Evolutionary conservation across 192 early-diverging fungal genomes (phyloP), one percentile per base, ranked within the genome.

Genomic region (Cladochytrium replicatum): DNA sequence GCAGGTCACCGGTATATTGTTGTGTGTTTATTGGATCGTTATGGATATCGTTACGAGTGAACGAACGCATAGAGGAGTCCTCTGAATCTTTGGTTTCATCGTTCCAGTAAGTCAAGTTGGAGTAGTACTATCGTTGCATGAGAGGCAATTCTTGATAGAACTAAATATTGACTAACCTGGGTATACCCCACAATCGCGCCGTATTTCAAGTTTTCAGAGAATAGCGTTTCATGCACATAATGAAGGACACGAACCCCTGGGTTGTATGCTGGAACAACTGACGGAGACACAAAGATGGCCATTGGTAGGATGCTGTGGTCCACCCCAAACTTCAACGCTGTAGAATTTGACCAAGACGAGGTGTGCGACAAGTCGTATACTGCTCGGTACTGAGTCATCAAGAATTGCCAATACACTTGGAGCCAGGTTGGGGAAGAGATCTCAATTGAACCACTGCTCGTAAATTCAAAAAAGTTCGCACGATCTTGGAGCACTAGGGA

Each of bases 221-320:
- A 8, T 6, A 48, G 32, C 29, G 6, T 7, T 52, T 19, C 13
- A 7, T 24, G 2, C 11, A 32, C 6, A 45, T 63, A 59, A n/a
- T 6, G 32, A 32, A 52, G 63, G 2, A 50, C 47, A 2, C 66
- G 43, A 2, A 60, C 25, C 13, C 46, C 42, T 2, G 66, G 66
- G 28, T 67, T 63, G 48, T 63, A 63, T n/a, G 50, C 52, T 6
- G 66, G 66, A 6, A 63, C 59, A 17, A 67, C 66, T 19, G 46
- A 50, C 5, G 66, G 58, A n/a, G 55, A 40, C 13, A 67, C 60
- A 9, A 67, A 58, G 11, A 63, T 38, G 28, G 66, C 38, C 8
- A 41, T 17, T 4, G 31, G 31, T 2, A 58, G 46, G 11, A n/a
- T n/a, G n/a, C n/a, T n/a, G n/a, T n/a, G n/a, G n/a, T n/a, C n/a